Conservation (phyloP, 805 yeast species). For the Teunomyces atbi region DNA sequence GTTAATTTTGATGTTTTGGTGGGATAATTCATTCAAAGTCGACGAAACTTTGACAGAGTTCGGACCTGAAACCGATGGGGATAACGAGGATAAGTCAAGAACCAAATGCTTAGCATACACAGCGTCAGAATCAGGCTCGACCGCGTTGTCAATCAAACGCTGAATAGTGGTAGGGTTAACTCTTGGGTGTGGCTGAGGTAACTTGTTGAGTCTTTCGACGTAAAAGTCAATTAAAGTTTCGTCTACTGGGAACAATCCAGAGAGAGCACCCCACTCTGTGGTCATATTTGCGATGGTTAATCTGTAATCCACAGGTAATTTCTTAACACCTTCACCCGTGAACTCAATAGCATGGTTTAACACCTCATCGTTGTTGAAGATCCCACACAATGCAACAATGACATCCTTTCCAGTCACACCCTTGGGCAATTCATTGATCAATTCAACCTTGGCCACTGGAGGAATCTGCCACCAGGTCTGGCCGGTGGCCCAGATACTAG, state of each 20-base stretch:
- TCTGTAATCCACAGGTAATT: constrained; percentile 76
- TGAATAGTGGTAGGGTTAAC: constrained; percentile 62
- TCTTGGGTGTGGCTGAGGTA: constrained; percentile 80
- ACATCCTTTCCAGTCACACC: constrained; percentile 97
- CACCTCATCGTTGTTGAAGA: constrained; percentile 89
- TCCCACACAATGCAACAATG: constrained; percentile 93
- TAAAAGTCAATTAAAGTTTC: constrained; percentile 75
- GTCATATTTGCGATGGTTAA: constrained; percentile 96
- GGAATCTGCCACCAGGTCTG: constrained; percentile 99
- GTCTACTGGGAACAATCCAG: constrained; percentile 98
- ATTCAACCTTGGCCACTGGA: constrained; percentile 92
- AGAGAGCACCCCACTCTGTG: constrained; percentile 97
- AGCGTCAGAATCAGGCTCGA: constrained; percentile 71
- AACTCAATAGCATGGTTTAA: constrained; percentile 93
- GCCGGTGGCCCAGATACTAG: constrained; percentile 99
- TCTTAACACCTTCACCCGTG: constrained; percentile 73
- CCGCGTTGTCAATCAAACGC: constrained; percentile 43
- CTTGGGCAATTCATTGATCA: constrained; percentile 73
- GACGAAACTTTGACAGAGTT: constrained; percentile 92
- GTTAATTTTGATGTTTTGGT: constrained; percentile 72
- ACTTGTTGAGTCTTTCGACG: constrained; percentile 48
- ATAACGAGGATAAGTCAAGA: constrained; percentile 73
- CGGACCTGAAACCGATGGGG: constrained; percentile 94
- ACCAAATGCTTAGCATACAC: constrained; percentile 83
- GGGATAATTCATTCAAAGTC: constrained; percentile 71